Conservation (phyloP, 306 rosid genomes). For the Cercis canadensis region DNA sequence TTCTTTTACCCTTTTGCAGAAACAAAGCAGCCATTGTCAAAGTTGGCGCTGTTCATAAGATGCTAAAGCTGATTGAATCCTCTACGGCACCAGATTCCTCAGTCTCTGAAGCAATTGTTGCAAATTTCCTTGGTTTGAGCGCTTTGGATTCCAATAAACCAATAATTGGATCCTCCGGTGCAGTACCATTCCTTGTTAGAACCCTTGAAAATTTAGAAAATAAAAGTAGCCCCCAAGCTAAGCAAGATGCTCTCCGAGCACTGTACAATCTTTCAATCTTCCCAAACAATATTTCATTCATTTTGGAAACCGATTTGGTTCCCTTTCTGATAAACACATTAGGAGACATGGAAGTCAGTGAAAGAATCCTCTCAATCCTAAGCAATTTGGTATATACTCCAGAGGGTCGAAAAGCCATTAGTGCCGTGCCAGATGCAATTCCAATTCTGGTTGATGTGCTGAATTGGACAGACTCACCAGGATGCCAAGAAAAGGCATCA, state of each 20-base stretch:
- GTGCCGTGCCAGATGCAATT: constrained; percentile 56
- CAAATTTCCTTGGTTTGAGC: constrained; percentile 90
- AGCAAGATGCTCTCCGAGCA: constrained; percentile 90
- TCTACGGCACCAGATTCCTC: constrained; percentile 52
- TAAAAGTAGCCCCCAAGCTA: constrained; percentile 59
- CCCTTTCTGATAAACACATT: constrained; percentile 54
- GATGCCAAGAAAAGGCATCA: constrained; percentile 88
- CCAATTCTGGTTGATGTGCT: constrained; percentile 69
- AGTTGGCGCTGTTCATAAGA: constrained; percentile 88
- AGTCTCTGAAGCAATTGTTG: constrained; percentile 81
- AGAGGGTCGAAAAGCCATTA: constrained; percentile 80
- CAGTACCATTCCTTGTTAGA: constrained; percentile 78
- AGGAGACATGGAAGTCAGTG: constrained; percentile 92
- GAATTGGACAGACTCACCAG: constrained; percentile 88
- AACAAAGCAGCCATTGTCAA: constrained; percentile 90
- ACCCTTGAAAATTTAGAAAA: constrained; percentile 51
- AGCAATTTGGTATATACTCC: constrained; percentile 75
- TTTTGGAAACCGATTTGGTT: constrained; percentile 76
- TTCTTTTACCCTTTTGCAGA: constrained; percentile 50
- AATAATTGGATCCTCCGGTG: constrained; percentile 92
- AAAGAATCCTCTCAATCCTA: constrained; percentile 70
- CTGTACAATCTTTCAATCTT: constrained; percentile 84
- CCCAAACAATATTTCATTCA: constrained; percentile 60
- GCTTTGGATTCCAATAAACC: constrained; percentile 92
- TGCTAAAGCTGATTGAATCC: constrained; percentile 80